Percentiles rank a stretch among this genome's conserved stretches.
These are phyloP conservation scores for Aspergillus pseudoterreus DNA, from an alignment of 2,329 filamentous ascomycete species.

Conservation along the genomic window DNA sequence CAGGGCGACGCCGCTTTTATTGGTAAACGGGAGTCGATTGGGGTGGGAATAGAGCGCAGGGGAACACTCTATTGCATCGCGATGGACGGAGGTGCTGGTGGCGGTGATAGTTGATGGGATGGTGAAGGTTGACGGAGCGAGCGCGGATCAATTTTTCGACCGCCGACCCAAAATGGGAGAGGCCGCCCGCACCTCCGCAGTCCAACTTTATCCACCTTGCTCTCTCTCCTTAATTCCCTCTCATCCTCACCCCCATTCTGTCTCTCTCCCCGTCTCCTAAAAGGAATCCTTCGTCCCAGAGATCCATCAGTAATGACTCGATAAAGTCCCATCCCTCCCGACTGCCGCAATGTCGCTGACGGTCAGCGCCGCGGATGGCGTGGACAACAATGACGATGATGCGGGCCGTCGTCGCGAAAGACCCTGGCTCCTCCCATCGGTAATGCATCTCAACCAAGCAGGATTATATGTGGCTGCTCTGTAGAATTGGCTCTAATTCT, in stretches of 20 bases:
- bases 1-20: constrained; percentile 11
- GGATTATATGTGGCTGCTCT: not conserved
- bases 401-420: constrained; percentile 39
- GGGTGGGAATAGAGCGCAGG: constrained; percentile 3
- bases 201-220: not conserved
- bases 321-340: constrained; percentile 1
- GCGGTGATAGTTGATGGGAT: constrained; percentile 12
- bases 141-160: constrained; percentile 35
- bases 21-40: not conserved
- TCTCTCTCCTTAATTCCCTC: not conserved
- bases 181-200: constrained; percentile 10
- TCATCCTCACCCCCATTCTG: not conserved
- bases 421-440: constrained; percentile 52
- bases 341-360: constrained; percentile 19
- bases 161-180: constrained; percentile 19
- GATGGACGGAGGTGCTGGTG: constrained; percentile 4
- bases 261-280: no score
- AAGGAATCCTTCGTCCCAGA: not conserved
- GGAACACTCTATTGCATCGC: constrained; percentile 18
- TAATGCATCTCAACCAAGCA: constrained; percentile 21
- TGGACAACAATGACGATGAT: constrained; percentile 24
- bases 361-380: constrained; percentile 12
- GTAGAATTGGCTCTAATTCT: not conserved
- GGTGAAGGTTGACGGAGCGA: constrained; percentile 17
- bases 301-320: constrained; percentile 16